Percentiles rank a stretch among this genome's conserved stretches.
phyloP scores from a whole-genome alignment of 2,329 filamentous ascomycete genomes.

The Fusarium torulosum region DNA sequence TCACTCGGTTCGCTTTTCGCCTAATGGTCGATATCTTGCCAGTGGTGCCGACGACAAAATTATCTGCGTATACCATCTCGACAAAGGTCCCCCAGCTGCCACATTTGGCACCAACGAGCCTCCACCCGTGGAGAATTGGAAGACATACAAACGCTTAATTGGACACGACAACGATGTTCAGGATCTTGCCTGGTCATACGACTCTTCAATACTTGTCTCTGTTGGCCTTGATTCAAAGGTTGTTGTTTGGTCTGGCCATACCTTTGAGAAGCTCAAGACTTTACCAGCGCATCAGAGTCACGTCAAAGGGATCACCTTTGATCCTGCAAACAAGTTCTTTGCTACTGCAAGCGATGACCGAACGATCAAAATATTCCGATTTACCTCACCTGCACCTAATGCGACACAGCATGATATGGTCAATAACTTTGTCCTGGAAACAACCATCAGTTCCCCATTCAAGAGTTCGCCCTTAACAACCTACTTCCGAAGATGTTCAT shows the following conservation, averaged over 20 bases:
- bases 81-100: conserved; percentile 81
- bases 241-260: conserved; percentile 97
- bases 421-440: conserved; percentile 95
- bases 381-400: conserved; percentile 90
- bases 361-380: conserved; percentile 96
- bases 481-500: conserved; percentile 95
- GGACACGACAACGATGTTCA: conserved; percentile 99
- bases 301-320: conserved; percentile 98
- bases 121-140: conserved; percentile 97
- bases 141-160: conserved; percentile 90
- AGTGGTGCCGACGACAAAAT: conserved; percentile 99
- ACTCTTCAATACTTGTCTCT: conserved; percentile 95
- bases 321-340: conserved; percentile 99
- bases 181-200: conserved; percentile 95
- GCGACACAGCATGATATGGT: conserved; percentile 95
- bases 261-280: conserved; percentile 97
- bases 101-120: conserved; percentile 92
- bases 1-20: conserved; percentile 95
- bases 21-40: conserved; percentile 93
- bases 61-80: conserved; percentile 94
- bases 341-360: conserved; percentile 97
- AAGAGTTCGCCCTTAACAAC: conserved; percentile 93
- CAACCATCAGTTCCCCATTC: conserved; percentile 90
- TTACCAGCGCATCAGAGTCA: conserved; percentile 94
- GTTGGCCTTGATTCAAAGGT: conserved; percentile 98